Evolutionary conservation across 1,284 basidiomycete genomes (phyloP).

Genomic region (Inonotus obliquus): DNA sequence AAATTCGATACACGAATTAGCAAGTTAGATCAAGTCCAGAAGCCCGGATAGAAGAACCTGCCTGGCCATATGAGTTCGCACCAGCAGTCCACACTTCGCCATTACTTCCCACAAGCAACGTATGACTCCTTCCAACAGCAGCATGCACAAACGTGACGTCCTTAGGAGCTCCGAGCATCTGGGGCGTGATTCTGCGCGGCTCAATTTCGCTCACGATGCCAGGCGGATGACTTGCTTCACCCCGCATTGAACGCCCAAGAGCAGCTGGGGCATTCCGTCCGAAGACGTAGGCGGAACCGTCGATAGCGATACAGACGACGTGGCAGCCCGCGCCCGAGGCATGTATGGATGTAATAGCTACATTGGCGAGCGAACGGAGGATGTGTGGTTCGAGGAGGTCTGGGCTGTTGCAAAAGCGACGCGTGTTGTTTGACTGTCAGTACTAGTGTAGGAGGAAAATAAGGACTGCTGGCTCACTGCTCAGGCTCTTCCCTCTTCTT

Average conservation of each 20-base stretch:
- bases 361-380: slow-evolving; percentile 80
- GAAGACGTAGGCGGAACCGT: slow-evolving; percentile 82
- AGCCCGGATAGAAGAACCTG: slow-evolving; percentile 30
- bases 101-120: slow-evolving; percentile 75
- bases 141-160: slow-evolving; percentile 74
- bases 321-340: slow-evolving; percentile 71
- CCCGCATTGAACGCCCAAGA: slow-evolving; percentile 44
- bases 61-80: slow-evolving; percentile 80
- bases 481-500: slow-evolving; percentile 10
- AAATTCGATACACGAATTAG: slow-evolving; percentile 7
- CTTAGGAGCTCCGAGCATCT: slow-evolving; percentile 54
- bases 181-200: slow-evolving; percentile 58
- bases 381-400: slow-evolving; percentile 86
- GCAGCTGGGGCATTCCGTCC: slow-evolving; percentile 69
- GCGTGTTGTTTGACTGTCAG: not conserved
- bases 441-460: not conserved
- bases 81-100: slow-evolving; percentile 86
- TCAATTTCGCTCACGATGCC: slow-evolving; percentile 68
- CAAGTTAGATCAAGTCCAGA: not conserved
- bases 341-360: slow-evolving; percentile 69
- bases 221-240: slow-evolving; percentile 26
- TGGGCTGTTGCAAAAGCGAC: slow-evolving; percentile 36
- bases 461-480: slow-evolving; percentile 15
- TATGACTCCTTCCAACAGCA: slow-evolving; percentile 79
- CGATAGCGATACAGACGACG: slow-evolving; percentile 67